Evolutionary conservation across 169 alveolate genomes (phyloP), one percentile per base, ranked within the genome.

Genomic region (Cytauxzoon felis): DNA sequence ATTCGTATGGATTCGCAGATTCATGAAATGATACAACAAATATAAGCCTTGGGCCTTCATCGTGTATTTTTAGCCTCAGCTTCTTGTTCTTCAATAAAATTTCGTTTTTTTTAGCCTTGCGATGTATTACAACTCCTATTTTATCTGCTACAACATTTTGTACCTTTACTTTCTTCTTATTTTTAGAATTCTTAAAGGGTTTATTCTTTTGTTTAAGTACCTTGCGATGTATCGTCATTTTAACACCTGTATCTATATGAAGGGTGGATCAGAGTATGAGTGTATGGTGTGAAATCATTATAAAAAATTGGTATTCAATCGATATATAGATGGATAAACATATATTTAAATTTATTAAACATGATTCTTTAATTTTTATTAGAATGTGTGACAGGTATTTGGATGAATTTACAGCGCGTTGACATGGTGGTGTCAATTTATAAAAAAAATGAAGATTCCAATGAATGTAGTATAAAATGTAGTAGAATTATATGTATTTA

Each of bases 141-240:
- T 40, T 41, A 13, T 40, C 16, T 6, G 70, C 30, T 13, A 41
- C n/a, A 16, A 4, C 56, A 8, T 50, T 23, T 57, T 63, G 38
- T 9, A 63, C 50, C 34, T 59, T 70, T 8, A 36, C 68, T 27
- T 60, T 58, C 5, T 58, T 58, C 24, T 51, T 63, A 16, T 76
- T 47, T 42, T 76, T 76, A 19, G 68, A 63, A 33, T 27, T 58
- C 47, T 76, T 76, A 47, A 76, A 76, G 18, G 86, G 86, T 43
- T 76, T 76, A 26, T 76, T 49, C 59, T 59, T 64, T 40, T 76
- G 86, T 27, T 76, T 76, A 38, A 76, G 45, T 41, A 66, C 80
- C 16, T 63, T 29, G 7, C 86, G 57, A 34, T 76, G 86, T 29
- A 76, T 71, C n/a, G 45, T 36, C 86, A 76, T 76, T 6, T n/a